These are phyloP conservation scores for Ampelocalamus luodianensis DNA, from an alignment of 176 grass and related monocot genomes.

Conservation along the genomic window DNA sequence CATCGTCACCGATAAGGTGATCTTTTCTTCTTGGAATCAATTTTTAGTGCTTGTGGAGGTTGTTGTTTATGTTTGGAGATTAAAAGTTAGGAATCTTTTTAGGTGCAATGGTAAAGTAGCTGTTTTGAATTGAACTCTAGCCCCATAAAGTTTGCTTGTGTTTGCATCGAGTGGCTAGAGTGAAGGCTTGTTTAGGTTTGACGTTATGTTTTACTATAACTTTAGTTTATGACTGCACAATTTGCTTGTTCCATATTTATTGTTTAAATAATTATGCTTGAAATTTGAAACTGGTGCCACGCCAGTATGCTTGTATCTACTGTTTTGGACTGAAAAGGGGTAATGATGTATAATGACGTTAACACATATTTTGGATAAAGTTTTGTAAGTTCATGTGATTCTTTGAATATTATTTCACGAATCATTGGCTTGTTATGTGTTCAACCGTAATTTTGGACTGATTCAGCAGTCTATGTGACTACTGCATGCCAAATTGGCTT, in stretches of 20 bases:
- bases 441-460: neutral
- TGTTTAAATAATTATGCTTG: slow-evolving; percentile 8
- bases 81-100: neutral
- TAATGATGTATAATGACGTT: neutral
- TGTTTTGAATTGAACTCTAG: slow-evolving; percentile 37
- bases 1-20: slow-evolving; percentile 91
- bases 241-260: neutral
- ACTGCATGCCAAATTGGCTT: neutral
- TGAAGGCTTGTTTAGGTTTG: neutral
- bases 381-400: neutral
- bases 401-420: neutral
- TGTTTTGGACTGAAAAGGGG: neutral
- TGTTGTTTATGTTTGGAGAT: neutral
- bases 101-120: neutral
- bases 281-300: neutral
- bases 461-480: neutral
- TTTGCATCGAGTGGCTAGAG: slow-evolving; percentile 42
- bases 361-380: neutral
- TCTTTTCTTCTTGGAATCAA: neutral
- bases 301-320: neutral
- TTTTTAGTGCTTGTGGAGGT: neutral
- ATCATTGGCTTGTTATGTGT: neutral
- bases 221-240: neutral
- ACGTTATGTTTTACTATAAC: neutral
- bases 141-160: slow-evolving; percentile 33